A percentile compares a stretch with the other conserved stretches of the same genome.
Conservation (phyloP, 192 early-diverging fungal species). For the Phycomyces blakesleeanus region DNA sequence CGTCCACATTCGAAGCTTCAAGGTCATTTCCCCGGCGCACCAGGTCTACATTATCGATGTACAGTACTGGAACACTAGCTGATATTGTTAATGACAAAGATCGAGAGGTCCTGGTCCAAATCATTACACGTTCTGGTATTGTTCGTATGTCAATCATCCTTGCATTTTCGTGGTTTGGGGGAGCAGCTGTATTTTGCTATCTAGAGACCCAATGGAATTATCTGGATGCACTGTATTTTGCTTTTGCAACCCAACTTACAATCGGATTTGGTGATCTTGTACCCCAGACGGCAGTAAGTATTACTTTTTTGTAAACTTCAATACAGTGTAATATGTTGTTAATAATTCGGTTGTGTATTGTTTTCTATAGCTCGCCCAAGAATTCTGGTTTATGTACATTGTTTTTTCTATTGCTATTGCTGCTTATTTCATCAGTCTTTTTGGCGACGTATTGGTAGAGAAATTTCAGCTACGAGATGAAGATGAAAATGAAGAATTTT, state of each 20-base stretch:
- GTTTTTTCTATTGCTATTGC: conserved; percentile 6
- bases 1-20: neutral
- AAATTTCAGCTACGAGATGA: conserved; percentile 4
- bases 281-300: conserved; percentile 4
- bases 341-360: neutral
- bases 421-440: conserved; percentile 11
- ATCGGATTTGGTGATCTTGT: conserved; percentile 16
- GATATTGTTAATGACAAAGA: neutral
- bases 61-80: neutral
- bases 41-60: neutral
- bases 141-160: conserved; percentile 2
- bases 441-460: conserved; percentile 3
- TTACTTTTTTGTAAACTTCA: neutral
- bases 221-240: conserved; percentile 10
- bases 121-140: conserved; percentile 3
- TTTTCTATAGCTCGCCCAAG: conserved; percentile 4
- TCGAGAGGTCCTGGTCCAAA: neutral
- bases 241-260: conserved; percentile 7
- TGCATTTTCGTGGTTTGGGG: conserved; percentile 3
- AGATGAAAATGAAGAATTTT: neutral
- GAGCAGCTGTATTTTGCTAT: conserved; percentile 7
- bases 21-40: neutral
- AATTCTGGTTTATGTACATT: conserved; percentile 17
- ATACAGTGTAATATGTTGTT: no score
- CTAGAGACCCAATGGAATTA: conserved; percentile 6